Evolutionary conservation across 1,284 basidiomycete species (phyloP), one percentile per base, ranked within the genome.

Genomic region (Cutaneotrichosporon cyanovorans): DNA sequence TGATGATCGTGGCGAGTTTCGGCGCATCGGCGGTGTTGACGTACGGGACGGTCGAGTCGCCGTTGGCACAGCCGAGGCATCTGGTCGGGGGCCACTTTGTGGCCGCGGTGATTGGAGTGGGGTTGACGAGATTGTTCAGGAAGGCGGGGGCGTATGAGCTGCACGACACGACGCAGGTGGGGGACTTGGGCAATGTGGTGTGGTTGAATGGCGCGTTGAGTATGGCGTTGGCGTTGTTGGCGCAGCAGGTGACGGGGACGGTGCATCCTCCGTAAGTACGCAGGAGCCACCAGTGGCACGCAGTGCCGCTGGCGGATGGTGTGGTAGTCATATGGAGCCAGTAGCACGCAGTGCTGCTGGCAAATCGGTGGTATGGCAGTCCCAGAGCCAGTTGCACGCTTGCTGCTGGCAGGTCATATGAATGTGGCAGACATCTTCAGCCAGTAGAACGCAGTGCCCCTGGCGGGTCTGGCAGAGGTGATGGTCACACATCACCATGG

Each of bases 11-110:
- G 6, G 74, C 76, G 11, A 77, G 76, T 47, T 78, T 77, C 60
- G 80, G 80, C 18, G 81, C 81, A 14, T 76, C 76, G 5, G 80
- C 79, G 10, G 78, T 81, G 3, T 69, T 84, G 21, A 69, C 77
- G 18, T 83, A 78, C 51, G 79, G 77, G 12, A 75, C 76, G 1
- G 75, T 80, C 31, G 80, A 83, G 31, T 72, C 74, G 2, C 81
- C 81, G 3, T 66, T 82, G 30, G 76, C 79, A 0, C 81, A 83
- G 62, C 80, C 82, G 10, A 73, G 80, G n/a, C 71, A 77, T 11
- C 68, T 82, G 14, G 45, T 83, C 25, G 75, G 76, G 2, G 79
- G 80, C 0, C 79, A 81, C 51, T 75, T 80, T 56, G 50, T 80
- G n/a, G 74, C 75, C 14, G 78, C 77, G 0, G 59, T 81, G 15